These are phyloP conservation scores for Quercus engelmannii DNA, from an alignment of 306 rosid species.

Conservation along the genomic window DNA sequence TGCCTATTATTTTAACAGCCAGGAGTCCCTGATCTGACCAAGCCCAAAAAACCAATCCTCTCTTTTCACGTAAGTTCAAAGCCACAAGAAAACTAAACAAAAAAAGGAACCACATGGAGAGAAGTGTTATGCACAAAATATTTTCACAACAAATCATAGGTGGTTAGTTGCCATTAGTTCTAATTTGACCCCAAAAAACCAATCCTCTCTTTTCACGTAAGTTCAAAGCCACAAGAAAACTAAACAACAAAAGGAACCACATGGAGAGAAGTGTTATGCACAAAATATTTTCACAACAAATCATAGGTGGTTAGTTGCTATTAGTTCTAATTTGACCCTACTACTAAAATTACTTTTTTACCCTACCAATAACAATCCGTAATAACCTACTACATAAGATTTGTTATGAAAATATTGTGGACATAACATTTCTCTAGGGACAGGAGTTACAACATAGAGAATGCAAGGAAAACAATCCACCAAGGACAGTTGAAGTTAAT, in stretches of 20 bases:
- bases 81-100: not conserved
- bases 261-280: accelerated
- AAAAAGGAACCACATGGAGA: not conserved
- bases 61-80: not conserved
- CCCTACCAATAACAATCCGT: too few species aligned
- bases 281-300: too few species aligned
- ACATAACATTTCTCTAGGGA: too few species aligned
- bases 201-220: not conserved
- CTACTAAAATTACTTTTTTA: too few species aligned
- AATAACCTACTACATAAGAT: too few species aligned
- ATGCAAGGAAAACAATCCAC: not conserved
- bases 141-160: too few species aligned
- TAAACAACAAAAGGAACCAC: not conserved
- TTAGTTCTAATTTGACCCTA: accelerated
- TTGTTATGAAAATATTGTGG: too few species aligned
- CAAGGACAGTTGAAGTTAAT: not conserved
- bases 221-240: not conserved
- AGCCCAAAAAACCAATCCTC: not conserved
- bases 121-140: accelerated
- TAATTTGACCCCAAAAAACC: not conserved
- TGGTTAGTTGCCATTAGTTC: accelerated
- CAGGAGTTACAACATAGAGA: not conserved
- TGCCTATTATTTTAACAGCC: not conserved
- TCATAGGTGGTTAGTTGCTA: accelerated
- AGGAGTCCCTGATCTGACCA: not conserved